Evolutionary conservation across 225 moss, liverwort and hornwort genomes (phyloP).

Genomic region (Marchantia paleacea): DNA sequence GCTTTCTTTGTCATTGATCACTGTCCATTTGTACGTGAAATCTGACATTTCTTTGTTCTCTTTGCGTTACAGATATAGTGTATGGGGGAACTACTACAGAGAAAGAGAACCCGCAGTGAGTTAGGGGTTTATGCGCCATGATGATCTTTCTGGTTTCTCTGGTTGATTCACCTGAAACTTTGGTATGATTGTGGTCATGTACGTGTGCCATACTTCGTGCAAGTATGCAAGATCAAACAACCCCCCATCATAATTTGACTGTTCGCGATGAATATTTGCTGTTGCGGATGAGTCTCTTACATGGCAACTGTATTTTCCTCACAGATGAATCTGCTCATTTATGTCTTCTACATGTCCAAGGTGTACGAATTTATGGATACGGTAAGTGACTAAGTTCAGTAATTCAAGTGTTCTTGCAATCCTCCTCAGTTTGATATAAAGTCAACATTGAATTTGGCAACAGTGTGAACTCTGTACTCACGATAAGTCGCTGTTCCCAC

Average conservation of each 20-base stretch:
- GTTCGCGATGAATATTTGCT: not conserved
- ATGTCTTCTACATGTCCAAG: slow-evolving; percentile 79
- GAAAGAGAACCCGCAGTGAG: slow-evolving; percentile 63
- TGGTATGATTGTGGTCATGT: not conserved
- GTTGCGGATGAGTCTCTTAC: not conserved
- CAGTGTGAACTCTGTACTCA: no score
- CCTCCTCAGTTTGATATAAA: not conserved
- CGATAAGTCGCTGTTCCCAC: not conserved
- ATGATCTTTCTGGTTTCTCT: not conserved
- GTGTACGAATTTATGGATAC: slow-evolving; percentile 95
- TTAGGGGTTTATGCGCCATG: not conserved
- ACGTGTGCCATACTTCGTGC: no score
- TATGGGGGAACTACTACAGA: slow-evolving; percentile 71
- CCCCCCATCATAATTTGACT: not conserved
- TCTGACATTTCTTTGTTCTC: not conserved
- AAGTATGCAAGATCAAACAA: not conserved
- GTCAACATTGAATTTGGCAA: not conserved
- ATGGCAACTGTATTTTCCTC: not conserved
- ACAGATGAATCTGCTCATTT: slow-evolving; percentile 74
- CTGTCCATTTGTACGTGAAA: no score
- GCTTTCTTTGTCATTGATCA: no score
- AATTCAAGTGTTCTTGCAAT: not conserved
- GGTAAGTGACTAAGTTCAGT: slow-evolving; percentile 34
- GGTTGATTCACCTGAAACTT: not conserved
- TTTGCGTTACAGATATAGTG: slow-evolving; percentile 48